Percentiles rank a stretch among this genome's conserved stretches.
phyloP scores from a whole-genome alignment of 805 yeast species.

The Myxozyma vanderwaltii region DNA sequence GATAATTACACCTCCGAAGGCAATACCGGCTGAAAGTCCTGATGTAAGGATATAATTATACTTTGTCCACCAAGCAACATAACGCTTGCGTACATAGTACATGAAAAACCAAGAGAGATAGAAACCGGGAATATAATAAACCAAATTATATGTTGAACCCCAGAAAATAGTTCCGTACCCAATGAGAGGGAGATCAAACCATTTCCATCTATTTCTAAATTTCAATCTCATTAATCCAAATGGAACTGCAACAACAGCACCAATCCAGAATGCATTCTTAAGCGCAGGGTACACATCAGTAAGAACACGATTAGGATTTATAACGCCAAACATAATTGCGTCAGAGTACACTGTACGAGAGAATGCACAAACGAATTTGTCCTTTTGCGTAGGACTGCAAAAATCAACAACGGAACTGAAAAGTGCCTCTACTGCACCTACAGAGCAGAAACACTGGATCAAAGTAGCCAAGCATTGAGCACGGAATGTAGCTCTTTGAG shows the following conservation, averaged over 20 bases:
- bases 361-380: conserved; percentile 18
- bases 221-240: conserved; percentile 17
- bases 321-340: conserved; percentile 23
- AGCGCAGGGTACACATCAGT: conserved; percentile 19
- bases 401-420: conserved; percentile 14
- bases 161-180: conserved; percentile 14
- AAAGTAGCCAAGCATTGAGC: conserved; percentile 37
- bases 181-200: conserved; percentile 15
- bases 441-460: conserved; percentile 15
- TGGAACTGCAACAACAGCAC: conserved; percentile 19
- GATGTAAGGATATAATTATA: conserved; percentile 68
- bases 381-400: conserved; percentile 19
- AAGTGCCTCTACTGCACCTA: conserved; percentile 21
- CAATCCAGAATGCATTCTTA: conserved; percentile 23
- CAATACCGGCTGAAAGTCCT: conserved; percentile 67
- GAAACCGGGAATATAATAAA: conserved; percentile 18
- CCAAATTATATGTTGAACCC: conserved; percentile 17
- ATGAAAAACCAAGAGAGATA: conserved; percentile 52
- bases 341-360: conserved; percentile 23
- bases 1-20: conserved; percentile 59
- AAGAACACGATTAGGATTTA: conserved; percentile 20
- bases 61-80: conserved; percentile 72
- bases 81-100: conserved; percentile 56
- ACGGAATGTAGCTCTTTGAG: conserved; percentile 49
- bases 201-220: conserved; percentile 6